Evolutionary conservation across 306 rosid genomes (phyloP), one percentile per base, ranked within the genome.

Genomic region (Erythrophleum fordii): DNA sequence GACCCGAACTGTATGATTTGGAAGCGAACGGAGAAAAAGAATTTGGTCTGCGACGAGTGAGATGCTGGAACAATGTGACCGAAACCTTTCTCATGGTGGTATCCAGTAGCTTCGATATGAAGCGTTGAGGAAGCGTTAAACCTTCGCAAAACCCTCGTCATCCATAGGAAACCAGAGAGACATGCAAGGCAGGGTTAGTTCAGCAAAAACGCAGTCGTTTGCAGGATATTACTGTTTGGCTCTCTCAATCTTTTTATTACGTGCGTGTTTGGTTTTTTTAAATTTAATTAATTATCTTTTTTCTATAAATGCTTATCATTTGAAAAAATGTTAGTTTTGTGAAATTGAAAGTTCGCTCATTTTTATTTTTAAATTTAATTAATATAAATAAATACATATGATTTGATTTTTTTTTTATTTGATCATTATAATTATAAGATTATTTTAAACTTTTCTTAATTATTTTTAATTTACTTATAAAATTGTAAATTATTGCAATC

Each of bases 21-120:
- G 85, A 78, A 41, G 73, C 56, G 28, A 83, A 52, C 16, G 86
- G 60, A 31, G 81, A 6, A 13, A 68, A 22, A 23, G 87, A 79
- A 29, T 72, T 45, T 58, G 77, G 42, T n/a, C 82, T 83, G 60
- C 79, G 83, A 39, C 88, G 89, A 91, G 77, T 65, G 84, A 86
- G 61, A 59, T 75, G 88, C 13, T 86, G 48, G 67, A 88, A 66
- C 48, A 90, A 76, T 10, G 91, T 39, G 66, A 88, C 34, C 48
- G 95, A 83, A 60, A 90, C 72, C 42, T 83, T 92, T 83, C 89
- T 91, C 97, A 92, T 94, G 83, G 71, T 75, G 61, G 68, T 14
- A 68, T 16, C 34, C 5, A 20, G 22, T 55, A 23, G n/a, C 59
- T 65, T 52, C 0, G 39, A 22, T 35, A 22, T 7, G 41, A 45